Evolutionary conservation across 768 basidiomycete species (phyloP), one percentile per base, ranked within the genome.

Genomic region (Podaxis sp.): DNA sequence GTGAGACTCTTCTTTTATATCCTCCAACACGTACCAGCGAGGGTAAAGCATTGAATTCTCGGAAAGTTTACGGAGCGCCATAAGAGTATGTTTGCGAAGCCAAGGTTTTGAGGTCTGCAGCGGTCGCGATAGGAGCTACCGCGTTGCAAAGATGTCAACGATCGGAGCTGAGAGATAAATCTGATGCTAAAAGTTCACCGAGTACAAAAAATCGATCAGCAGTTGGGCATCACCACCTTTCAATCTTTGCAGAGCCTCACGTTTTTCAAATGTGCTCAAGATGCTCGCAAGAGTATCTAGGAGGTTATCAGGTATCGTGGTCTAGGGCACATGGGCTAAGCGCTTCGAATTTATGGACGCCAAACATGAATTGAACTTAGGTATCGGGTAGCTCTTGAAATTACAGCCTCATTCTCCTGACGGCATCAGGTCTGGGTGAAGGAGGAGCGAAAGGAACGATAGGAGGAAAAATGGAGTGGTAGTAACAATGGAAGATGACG

Each of bases 1-100:
- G 1, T 67, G 62, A 5, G 54, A 52, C 4, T 67, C 62, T 0
- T 64, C 54, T 17, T 65, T n/a, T 12, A 71, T 61, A 11, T 59
- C 68, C 26, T 52, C 54, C 7, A 71, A 62, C 2, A 65, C 52
- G 38, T 75, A 69, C 36, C 70, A 72, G 9, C 68, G 64, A 13
- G 76, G 76, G 48, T 73, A 71, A 2, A 72, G 66, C 2, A 67
- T 66, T 11, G 74, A 71, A 59, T 64, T 65, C 30, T 66, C 61
- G 11, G 68, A 71, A 11, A 77, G 69, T 15, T 57, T 19, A 15
- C 30, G 30, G 48, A 46, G 46, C 52, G 40, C 57, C n/a, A 57
- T 42, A 13, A 46, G 40, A 6, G 42, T 30, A 22, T 57, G 57
- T 22, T 57, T 57, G 42, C 42, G 57, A 22, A 57, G 6, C 57